Percentiles rank a stretch among this genome's conserved stretches.
Conservation (phyloP, 768 basidiomycete species). For the Boletus tylopilopsis region DNA sequence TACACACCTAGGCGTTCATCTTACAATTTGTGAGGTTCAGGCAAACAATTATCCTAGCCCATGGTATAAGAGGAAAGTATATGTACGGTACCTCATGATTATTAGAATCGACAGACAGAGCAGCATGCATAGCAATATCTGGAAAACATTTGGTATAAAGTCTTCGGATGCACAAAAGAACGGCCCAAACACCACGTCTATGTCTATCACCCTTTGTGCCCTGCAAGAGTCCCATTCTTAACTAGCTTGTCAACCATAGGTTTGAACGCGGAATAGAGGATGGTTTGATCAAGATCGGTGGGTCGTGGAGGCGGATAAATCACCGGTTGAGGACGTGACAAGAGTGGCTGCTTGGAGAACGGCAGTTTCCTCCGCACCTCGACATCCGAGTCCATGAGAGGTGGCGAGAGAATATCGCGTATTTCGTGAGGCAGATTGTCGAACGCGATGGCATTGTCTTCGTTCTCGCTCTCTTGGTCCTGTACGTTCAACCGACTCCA, state of each 20-base stretch:
- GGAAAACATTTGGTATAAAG: no score
- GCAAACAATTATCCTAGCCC: no score
- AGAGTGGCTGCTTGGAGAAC: neutral
- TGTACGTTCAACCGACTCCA: constrained; percentile 30
- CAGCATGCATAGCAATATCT: no score
- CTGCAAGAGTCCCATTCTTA: constrained; percentile 14
- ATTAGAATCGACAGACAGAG: no score
- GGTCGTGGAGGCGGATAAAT: constrained; percentile 15
- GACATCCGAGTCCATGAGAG: constrained; percentile 5
- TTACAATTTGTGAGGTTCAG: neutral
- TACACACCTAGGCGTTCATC: neutral
- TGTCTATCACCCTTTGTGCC: neutral
- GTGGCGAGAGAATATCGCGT: neutral
- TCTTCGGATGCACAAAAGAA: no score
- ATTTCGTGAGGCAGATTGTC: constrained; percentile 15
- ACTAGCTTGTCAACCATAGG: constrained; percentile 22
- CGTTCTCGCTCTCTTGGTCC: constrained; percentile 15
- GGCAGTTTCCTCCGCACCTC: constrained; percentile 11
- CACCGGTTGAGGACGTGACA: constrained; percentile 24
- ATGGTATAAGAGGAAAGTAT: no score
- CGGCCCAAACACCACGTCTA: neutral
- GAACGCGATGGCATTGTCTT: constrained; percentile 17
- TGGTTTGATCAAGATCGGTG: constrained; percentile 12
- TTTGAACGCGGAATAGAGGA: constrained; percentile 21
- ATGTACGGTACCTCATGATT: no score